These are phyloP conservation scores for Sphagnum contortum DNA, from an alignment of 225 moss, liverwort and hornwort genomes.

Conservation along the genomic window DNA sequence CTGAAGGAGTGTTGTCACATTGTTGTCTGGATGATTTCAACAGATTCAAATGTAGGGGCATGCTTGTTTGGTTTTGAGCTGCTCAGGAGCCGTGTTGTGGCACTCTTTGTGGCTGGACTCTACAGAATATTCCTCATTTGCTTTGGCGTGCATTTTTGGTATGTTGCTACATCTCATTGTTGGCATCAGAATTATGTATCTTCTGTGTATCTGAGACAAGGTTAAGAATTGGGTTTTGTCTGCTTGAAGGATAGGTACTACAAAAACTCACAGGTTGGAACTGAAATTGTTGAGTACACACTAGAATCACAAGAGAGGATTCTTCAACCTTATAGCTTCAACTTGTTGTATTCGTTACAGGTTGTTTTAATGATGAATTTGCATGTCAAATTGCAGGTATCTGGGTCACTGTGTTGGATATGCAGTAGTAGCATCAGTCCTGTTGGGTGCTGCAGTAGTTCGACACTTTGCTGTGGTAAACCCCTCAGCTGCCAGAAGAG, in stretches of 20 bases:
- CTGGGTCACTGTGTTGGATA: constrained; percentile 97
- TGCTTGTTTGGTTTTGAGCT: constrained; percentile 96
- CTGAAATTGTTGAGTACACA: too few species aligned
- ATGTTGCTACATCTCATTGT: constrained; percentile 8
- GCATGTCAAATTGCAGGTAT: constrained; percentile 44
- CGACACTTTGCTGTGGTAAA: constrained; percentile 78
- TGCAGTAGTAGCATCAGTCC: constrained; percentile 87
- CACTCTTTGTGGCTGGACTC: constrained; percentile 82
- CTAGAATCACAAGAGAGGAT: too few species aligned
- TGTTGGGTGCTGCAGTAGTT: constrained; percentile 80
- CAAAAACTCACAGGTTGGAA: too few species aligned
- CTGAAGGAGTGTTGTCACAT: too few species aligned
- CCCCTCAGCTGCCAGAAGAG: constrained; percentile 87
- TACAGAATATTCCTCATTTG: constrained; percentile 88
- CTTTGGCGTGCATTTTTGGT: constrained; percentile 98
- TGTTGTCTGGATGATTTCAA: constrained; percentile 5
- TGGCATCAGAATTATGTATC: background rate
- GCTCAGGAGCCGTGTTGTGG: constrained; percentile 83
- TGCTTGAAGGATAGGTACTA: background rate
- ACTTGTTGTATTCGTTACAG: too few species aligned
- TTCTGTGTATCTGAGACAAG: background rate
- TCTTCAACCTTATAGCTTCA: too few species aligned
- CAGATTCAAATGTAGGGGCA: constrained; percentile 94
- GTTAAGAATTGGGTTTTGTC: background rate
- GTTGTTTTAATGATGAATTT: too few species aligned